Conservation (phyloP, 2,329 filamentous ascomycete genomes). For the Fusarium begoniae region DNA sequence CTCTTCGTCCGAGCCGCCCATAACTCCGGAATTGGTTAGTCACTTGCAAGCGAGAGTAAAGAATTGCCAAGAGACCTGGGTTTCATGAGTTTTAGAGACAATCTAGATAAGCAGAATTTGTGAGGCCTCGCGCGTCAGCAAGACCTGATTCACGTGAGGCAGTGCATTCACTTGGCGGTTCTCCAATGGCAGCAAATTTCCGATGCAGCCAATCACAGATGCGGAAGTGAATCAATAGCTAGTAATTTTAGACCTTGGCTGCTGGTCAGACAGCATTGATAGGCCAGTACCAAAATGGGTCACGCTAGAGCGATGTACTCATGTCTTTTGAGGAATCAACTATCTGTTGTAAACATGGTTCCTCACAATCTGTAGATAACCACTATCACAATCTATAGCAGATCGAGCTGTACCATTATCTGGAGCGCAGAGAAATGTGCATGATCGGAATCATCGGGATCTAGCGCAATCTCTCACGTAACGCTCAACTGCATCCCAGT, state of each 20-base stretch:
- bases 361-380: too few relatives aligned
- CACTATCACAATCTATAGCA: fast-evolving
- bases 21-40: not conserved
- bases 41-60: not conserved
- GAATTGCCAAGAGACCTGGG: too few relatives aligned
- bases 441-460: too few relatives aligned
- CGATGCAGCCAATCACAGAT: conserved; percentile 3
- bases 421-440: fast-evolving
- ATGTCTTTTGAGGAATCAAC: too few relatives aligned
- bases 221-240: not conserved
- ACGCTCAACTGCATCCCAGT: not conserved
- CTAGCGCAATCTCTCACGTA: not conserved
- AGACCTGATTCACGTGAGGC: conserved; percentile 24
- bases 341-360: fast-evolving
- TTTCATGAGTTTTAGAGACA: not conserved
- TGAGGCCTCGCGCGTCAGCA: conserved; percentile 18
- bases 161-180: conserved; percentile 1
- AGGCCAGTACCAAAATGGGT: not conserved
- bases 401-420: not conserved
- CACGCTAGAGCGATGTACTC: not conserved
- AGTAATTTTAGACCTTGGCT: not conserved
- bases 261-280: not conserved
- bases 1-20: conserved; percentile 23
- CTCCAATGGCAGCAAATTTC: conserved; percentile 2
- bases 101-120: not conserved